Evolutionary conservation across 202 grass and related monocot genomes (phyloP), one percentile per base, ranked within the genome.

Genomic region (Setaria italica): DNA sequence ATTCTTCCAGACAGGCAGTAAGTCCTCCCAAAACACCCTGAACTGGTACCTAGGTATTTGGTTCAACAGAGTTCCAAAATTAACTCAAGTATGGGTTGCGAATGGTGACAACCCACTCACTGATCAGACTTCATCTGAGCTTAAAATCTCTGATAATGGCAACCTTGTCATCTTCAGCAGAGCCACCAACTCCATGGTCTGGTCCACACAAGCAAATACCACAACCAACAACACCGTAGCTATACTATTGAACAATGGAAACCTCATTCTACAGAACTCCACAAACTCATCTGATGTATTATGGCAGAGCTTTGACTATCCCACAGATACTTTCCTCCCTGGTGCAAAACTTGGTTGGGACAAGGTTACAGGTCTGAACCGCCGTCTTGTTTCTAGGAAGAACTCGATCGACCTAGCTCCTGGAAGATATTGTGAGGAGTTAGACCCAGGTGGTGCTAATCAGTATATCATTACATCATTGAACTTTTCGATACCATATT

Each of bases 1-100:
- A 9, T 83, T 88, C 86, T 78, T 82, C 73, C 43, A 34, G 75
- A 76, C 54, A 1, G 16, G 25, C 45, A 77, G 72, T 71, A 83
- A 77, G 72, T 78, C 86, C 43, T 17, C 10, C 33, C 16, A 17
- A 12, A 5, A 54, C 66, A 41, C 64, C 1, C 56, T 58, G 4
- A 87, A 89, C 32, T 85, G 79, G 64, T 95, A 89, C 76, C 39
- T 91, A 1, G 91, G 86, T 20, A 81, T 93, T 29, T 91, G 91
- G 91, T 93, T 78, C 73, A 78, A 82, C 25, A 85, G 49, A 17
- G 62, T 90, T 67, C 80, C 88, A 5, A 46, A 74, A 58, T 21
- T 80, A 14, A 87, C 82, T n/a, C 29, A 70, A 0, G 86, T 92
- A 6, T 95, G 88, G 90, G 86, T 92, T 9, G 90, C 88, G n/a